Evolutionary conservation across 768 basidiomycete species (phyloP), one percentile per base, ranked within the genome.

Genomic region (Lyophyllum decastes): DNA sequence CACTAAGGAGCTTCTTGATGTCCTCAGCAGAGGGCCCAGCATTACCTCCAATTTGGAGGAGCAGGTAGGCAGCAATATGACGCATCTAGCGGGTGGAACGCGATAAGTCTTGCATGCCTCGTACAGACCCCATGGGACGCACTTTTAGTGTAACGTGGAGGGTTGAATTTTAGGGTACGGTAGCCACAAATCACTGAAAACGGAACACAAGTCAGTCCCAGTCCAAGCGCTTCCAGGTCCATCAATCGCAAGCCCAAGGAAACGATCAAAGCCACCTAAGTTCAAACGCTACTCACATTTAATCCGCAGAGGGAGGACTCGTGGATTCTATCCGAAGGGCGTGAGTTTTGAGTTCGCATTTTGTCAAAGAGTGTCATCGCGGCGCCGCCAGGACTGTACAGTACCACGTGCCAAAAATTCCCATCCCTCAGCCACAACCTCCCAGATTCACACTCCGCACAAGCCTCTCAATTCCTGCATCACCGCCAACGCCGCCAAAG

Each of bases 1-100:
- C 80, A 54, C 68, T 75, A 66, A 99, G 88, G 70, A 98, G 86
- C 68, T 87, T 87, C 79, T 87, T 94, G 79, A 99, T 82, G 73
- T 98, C 95, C 46, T 69, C 82, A 54, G 91, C 92, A 59, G 89
- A 87, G 62, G 97, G 95, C 61, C 83, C 85, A 68, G 87, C 77
- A 70, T 98, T 98, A 55, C 97, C 97, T 65, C 94, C 97, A 72
- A 87, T 84, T 75, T 91, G 90, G 78, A 98, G 94, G 73, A 99
- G 94, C 59, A 99, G 87, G 83, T 97, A 98, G 64, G 94, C 93
- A 78, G 94, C 95, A 75, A 98, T 80, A 72, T 94, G 79, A 77
- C 91, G 91, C 92, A 94, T 94, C 89, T 91, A 34, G 35, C 40
- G 24, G 64, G 10, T 4, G 27, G 34, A 52, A 40, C 21, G 49